Conservation (phyloP, 73 alveolate genomes). For the Paramecium sonneborni region DNA sequence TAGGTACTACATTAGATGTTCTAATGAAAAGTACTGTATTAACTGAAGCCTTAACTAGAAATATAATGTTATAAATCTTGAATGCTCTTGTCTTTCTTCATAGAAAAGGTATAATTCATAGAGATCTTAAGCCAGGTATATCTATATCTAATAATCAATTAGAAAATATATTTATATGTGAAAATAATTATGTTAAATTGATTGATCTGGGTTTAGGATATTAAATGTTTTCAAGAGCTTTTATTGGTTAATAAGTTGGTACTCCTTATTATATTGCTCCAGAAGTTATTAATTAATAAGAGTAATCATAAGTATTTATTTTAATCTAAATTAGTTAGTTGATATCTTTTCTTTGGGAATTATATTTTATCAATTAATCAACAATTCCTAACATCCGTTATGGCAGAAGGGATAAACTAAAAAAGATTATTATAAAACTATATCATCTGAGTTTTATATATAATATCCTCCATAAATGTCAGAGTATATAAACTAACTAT, state of each 20-base stretch:
- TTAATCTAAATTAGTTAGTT: neutral
- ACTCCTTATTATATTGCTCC: constrained; percentile 48
- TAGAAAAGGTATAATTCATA: neutral
- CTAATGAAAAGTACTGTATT: neutral
- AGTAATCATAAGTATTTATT: neutral
- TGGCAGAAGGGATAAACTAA: neutral
- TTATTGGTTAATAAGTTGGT: neutral
- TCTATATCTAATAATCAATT: neutral
- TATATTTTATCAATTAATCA: neutral
- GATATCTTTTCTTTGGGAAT: constrained; percentile 29
- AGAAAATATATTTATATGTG: constrained; percentile 4
- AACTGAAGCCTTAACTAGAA: neutral
- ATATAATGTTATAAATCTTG: neutral
- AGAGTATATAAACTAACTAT: neutral
- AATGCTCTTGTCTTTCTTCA: neutral
- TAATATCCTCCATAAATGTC: neutral
- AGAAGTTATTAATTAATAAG: neutral
- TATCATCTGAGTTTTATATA: neutral
- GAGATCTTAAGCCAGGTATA: constrained; percentile 39
- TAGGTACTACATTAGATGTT: neutral
- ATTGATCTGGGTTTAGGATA: neutral
- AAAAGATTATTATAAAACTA: neutral
- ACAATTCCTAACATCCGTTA: neutral
- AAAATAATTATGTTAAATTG: neutral
- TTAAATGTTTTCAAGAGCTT: neutral